Evolutionary conservation across 441 rosid species (phyloP), one percentile per base, ranked within the genome.

Genomic region (Macaranga tanarius): DNA sequence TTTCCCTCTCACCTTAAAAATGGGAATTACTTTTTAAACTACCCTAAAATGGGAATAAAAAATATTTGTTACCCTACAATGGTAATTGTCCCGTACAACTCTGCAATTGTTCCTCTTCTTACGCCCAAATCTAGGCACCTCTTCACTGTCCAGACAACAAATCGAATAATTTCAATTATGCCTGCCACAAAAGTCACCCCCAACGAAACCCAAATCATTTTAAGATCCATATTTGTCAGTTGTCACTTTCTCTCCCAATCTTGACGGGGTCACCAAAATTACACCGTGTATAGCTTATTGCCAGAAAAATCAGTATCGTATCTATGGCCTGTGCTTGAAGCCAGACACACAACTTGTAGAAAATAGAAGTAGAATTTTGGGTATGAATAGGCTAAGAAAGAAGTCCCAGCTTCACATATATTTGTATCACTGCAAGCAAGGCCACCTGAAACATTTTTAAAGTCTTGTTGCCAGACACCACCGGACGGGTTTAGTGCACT

Each of bases 401-500:
- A 51, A 42, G 77, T 84, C 47, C 87, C 87, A 6, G 79, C 82
- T 75, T 44, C 52, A 22, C 31, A 63, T 44, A 63, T 2, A 13
- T 44, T 22, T 7, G 20, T 15, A 9, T 25, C 20, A 4, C n/a
- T 65, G 62, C 65, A 62, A 4, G 0, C 22, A 28, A 28, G 34
- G 34, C 34, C 34, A 10, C 63, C 45, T 13, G n/a, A 16, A 8
- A 0, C 7, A 1, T 45, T 10, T 42, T 26, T 1, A 16, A 12
- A 65, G 10, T 45, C 2, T 17, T 55, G 73, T 20, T 69, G 63
- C 87, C 84, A 84, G 1, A 76, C 44, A 2, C 44, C 44, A 6
- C 44, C 38, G 10, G 52, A 81, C 51, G 84, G 86, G 65, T 3
- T 84, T 20, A 81, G 71, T 65, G 77, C 75, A 40, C 76, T 78